Evolutionary conservation across 2,329 filamentous ascomycete species (phyloP).

Genomic region (Verticillium albo-atrum): DNA sequence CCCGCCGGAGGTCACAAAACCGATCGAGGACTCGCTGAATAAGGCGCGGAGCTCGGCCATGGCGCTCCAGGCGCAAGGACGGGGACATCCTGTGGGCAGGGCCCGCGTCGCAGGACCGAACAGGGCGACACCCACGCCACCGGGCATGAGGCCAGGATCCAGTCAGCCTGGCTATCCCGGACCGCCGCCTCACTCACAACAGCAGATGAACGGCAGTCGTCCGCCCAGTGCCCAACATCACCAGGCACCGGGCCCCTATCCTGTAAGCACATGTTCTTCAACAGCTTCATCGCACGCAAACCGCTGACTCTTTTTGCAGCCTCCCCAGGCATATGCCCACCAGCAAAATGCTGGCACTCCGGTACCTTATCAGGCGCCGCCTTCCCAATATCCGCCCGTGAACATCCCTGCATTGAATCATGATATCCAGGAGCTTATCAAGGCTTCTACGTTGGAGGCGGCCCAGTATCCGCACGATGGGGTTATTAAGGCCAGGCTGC

Average conservation of each 20-base stretch:
- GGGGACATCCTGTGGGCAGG: conserved; percentile 2
- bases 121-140: conserved; percentile 71
- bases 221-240: conserved; percentile 11
- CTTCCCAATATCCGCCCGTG: background rate
- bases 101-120: conserved; percentile 43
- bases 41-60: conserved; percentile 66
- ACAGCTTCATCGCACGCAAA: background rate
- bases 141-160: conserved; percentile 37
- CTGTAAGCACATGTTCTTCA: background rate
- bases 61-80: conserved; percentile 39
- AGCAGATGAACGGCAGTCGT: conserved; percentile 22
- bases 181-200: conserved; percentile 31
- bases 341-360: background rate
- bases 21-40: conserved; percentile 91
- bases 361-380: background rate
- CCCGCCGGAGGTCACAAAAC: conserved; percentile 75
- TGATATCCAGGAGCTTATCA: conserved; percentile 78
- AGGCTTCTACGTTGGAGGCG: conserved; percentile 67
- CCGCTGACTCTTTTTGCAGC: background rate
- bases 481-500: conserved; percentile 72
- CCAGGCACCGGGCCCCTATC: background rate
- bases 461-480: conserved; percentile 71
- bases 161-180: conserved; percentile 25
- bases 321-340: background rate
- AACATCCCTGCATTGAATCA: conserved; percentile 63